Evolutionary conservation across 2,329 filamentous ascomycete genomes (phyloP).

Genomic region (Coleophoma eucalyptorum): DNA sequence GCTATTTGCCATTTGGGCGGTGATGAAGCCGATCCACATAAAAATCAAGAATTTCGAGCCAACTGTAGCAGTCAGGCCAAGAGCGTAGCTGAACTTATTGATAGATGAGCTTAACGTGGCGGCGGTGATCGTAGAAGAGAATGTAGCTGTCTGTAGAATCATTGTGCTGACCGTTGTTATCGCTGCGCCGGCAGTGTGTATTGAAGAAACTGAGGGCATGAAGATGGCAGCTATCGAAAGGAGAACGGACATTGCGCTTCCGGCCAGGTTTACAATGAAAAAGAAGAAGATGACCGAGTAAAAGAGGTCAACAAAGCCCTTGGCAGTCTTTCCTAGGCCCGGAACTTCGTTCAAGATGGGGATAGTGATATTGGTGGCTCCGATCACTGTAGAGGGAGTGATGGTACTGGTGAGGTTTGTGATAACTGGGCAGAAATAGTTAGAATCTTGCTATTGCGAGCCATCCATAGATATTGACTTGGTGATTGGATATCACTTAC

Average conservation of each 20-base stretch:
- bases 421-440: background rate
- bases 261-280: constrained; percentile 5
- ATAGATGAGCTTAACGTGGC: background rate
- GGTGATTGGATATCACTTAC: constrained; percentile 2
- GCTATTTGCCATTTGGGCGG: constrained; percentile 5
- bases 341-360: constrained; percentile 4
- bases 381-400: background rate
- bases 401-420: constrained; percentile 4
- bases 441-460: background rate
- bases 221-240: constrained; percentile 3
- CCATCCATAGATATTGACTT: background rate
- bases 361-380: constrained; percentile 3
- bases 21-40: constrained; percentile 6
- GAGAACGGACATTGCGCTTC: constrained; percentile 4
- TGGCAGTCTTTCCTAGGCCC: constrained; percentile 1
- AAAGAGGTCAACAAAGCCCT: background rate
- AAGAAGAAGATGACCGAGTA: background rate
- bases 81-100: constrained; percentile 3
- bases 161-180: constrained; percentile 7
- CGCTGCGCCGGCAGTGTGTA: constrained; percentile 1
- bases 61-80: constrained; percentile 1
- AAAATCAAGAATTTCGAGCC: constrained; percentile 7
- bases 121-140: constrained; percentile 3
- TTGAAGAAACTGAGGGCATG: background rate
- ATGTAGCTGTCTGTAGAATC: constrained; percentile 2